Evolutionary conservation across 768 basidiomycete species (phyloP).

Genomic region (Chiua virens): DNA sequence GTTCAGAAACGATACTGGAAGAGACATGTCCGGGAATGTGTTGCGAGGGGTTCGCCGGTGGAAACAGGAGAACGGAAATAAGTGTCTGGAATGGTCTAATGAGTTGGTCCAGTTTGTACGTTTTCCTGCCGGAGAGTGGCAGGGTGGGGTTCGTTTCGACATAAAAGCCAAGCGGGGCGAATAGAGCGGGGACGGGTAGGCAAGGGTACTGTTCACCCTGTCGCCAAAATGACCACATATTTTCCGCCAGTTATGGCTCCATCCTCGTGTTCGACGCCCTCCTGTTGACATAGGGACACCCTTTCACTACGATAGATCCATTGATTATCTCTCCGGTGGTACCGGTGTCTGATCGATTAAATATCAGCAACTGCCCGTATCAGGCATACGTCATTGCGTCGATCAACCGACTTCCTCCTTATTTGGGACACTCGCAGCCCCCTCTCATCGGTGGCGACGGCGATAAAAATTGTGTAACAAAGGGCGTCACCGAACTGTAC

Average conservation of each 20-base stretch:
- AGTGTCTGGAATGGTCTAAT: constrained; percentile 23
- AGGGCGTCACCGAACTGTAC: constrained; percentile 2
- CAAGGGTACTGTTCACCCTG: too few relatives aligned
- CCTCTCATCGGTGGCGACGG: background rate
- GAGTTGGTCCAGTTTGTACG: constrained; percentile 10
- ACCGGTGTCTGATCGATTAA: too few relatives aligned
- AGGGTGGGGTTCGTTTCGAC: constrained; percentile 19
- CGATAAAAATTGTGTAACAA: background rate
- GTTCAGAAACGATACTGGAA: constrained; percentile 17
- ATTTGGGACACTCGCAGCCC: constrained; percentile 16
- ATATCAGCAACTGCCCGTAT: constrained; percentile 6
- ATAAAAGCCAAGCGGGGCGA: constrained; percentile 12
- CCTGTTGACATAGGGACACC: too few relatives aligned
- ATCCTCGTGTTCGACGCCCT: too few relatives aligned
- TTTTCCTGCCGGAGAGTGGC: constrained; percentile 20
- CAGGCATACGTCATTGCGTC: constrained; percentile 28
- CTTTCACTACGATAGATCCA: too few relatives aligned
- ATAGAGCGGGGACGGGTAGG: constrained; percentile 8
- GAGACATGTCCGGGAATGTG: constrained; percentile 13
- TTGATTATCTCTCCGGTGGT: too few relatives aligned
- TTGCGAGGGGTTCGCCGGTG: constrained; percentile 12
- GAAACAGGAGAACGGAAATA: constrained; percentile 25
- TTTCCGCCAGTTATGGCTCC: too few relatives aligned
- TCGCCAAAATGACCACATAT: too few relatives aligned
- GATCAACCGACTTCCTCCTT: constrained; percentile 20